Evolutionary conservation across 495 filamentous ascomycete genomes (phyloP), one percentile per base, ranked within the genome.

Genomic region (Trichoderma erinaceum): DNA sequence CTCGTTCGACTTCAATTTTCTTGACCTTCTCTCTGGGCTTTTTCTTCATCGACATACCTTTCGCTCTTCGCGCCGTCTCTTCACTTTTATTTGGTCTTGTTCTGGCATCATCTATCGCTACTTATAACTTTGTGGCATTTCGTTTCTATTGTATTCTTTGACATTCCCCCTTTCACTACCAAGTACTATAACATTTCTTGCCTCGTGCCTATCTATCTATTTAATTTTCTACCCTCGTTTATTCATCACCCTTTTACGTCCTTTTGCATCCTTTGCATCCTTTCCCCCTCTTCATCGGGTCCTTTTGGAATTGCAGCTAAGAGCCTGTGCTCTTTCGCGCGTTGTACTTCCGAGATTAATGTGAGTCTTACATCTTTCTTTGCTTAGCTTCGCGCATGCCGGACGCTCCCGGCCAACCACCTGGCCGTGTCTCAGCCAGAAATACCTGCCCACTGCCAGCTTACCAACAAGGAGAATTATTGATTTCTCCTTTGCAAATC

Each of bases 141-240:
- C 7, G 2, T 7, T 16, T 56, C 4, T 56, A 21, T 10, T 56
- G 16, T 56, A 7, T 56, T 56, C 50, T 56, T 52, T 25, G 16
- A 11, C n/a, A 1, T 2, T 52, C 35, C 35, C 35, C 35, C 2
- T 56, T 61, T 21, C 16, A 61, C 41, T 7, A 29, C 29, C 29
- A 29, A 27, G 25, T 27, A 23, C 27, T 66, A 41, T 15, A 35
- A 35, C 32, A 21, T 75, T 74, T 70, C 73, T 68, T 73, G 71
- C 67, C 68, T 69, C 23, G 65, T 43, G n/a, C n/a, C 29, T 41
- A 13, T 3, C 32, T 43, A n/a, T 44, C 29, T 41, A 18, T 41
- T 65, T 71, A 71, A 74, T 67, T 73, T 70, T 23, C 7, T 23
- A 23, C 70, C 63, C 56, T 25, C 27, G 29, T 25, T 15, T 61